Evolutionary conservation across 2,329 filamentous ascomycete species (phyloP), one percentile per base, ranked within the genome.

Genomic region (Sordariomycetes sp.): DNA sequence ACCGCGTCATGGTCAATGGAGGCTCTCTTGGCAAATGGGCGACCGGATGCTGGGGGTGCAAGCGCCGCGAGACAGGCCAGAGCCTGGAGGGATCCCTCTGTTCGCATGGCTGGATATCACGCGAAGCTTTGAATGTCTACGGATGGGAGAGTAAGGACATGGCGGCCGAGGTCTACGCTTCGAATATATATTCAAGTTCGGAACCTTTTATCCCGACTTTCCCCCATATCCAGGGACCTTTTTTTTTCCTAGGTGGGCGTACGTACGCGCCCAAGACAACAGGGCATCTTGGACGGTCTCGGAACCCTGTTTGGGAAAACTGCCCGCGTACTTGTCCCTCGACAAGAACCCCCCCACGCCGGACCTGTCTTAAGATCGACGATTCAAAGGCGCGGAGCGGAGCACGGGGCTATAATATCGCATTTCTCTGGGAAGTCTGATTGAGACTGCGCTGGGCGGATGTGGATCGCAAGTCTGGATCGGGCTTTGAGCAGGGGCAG

Each of bases 1-100:
- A 70, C 61, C 16, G 64, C 62, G 34, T 67, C 64, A 53, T 70
- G 66, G 50, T 2, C 25, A 20, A 69, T 65, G 24, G 63, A 61
- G 16, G 59, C 66, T 16, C 51, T 32, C 62, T 66, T 53, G 18
- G 51, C 18, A 4, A 58, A 20, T 12, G 56, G 51, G 35, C 11
- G n/a, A 22, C 50, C 51, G 24, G 56, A 43, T 20, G 35, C 56
- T 8, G 28, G 8, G 12, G 50, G 16, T 12, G 50, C 16, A 22
- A 58, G 18, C 16, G 48, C 24, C 35, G 51, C 56, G 16, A 58
- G 50, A 34, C 56, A 53, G 34, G 50, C 35, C 22, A 58, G 37
- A 4, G 56, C 52, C 22, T 37, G 40, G 11, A 53, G 18, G 32
- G 48, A 25, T 34, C 24, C 46, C 35, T 28, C 25, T 12, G 11